Conservation (phyloP, 75 land plant genomes). For the Cryptomeria japonica region DNA sequence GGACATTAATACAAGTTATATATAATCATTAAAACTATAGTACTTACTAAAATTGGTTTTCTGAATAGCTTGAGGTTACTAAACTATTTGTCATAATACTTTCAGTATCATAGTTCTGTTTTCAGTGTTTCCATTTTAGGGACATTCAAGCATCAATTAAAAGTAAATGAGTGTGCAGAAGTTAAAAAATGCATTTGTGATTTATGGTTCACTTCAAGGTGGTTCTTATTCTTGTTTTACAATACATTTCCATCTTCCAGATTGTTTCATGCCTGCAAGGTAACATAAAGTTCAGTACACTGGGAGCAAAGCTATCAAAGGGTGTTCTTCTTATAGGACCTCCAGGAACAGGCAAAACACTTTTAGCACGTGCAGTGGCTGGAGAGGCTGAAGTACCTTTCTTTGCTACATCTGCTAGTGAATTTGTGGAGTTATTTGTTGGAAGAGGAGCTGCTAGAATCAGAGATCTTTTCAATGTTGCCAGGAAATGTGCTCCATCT, state of each 20-base stretch:
- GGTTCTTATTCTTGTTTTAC: background rate
- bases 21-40: background rate
- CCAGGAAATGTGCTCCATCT: conserved; percentile 85
- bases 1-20: background rate
- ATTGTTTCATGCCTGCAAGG: conserved; percentile 92
- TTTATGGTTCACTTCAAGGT: background rate
- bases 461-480: conserved; percentile 81
- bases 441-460: conserved; percentile 98
- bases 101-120: background rate
- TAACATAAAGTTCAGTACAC: conserved; percentile 62
- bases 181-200: background rate
- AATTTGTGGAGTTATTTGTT: conserved; percentile 98
- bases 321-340: conserved; percentile 96
- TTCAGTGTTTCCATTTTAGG: background rate
- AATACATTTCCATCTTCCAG: conserved; percentile 34
- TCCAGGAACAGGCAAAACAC: conserved; percentile 98
- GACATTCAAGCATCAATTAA: background rate
- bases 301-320: conserved; percentile 92
- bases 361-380: conserved; percentile 95
- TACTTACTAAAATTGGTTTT: background rate
- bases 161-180: background rate
- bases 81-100: background rate
- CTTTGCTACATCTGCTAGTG: conserved; percentile 95
- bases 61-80: background rate
- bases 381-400: conserved; percentile 99